A percentile compares a stretch with the other conserved stretches of the same genome.
Conservation (phyloP, 169 alveolate species). For the Ichthyophthirius multifiliis region DNA sequence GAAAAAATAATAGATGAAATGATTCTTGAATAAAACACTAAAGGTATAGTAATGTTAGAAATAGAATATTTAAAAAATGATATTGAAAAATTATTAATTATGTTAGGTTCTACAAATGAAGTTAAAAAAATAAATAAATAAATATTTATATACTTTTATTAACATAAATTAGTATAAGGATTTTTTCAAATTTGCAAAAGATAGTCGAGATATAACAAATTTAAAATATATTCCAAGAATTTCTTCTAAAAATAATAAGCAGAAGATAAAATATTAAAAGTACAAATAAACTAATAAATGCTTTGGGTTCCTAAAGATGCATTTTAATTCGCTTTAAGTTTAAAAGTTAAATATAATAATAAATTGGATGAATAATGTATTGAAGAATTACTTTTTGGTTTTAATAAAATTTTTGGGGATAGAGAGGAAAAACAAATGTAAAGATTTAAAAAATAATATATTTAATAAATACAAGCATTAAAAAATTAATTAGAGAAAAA, state of each 20-base stretch:
- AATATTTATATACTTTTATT: neutral
- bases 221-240: neutral
- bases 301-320: conserved; percentile 12
- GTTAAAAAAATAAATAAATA: neutral
- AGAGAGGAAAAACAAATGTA: conserved; percentile 2
- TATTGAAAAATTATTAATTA: neutral
- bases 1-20: neutral
- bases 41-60: neutral
- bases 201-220: neutral
- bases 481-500: neutral
- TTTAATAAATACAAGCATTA: neutral
- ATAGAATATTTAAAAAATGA: neutral
- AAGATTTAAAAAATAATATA: neutral
- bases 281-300: neutral
- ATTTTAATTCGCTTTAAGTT: neutral
- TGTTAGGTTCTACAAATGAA: neutral
- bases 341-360: neutral
- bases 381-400: neutral
- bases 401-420: neutral
- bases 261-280: neutral
- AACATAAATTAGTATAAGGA: neutral
- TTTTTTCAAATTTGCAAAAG: conserved; percentile 2
- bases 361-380: neutral
- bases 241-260: neutral
- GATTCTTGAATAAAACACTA: neutral